These are phyloP conservation scores for Trichoderma polysporum DNA, from an alignment of 2,329 filamentous ascomycete genomes.

Conservation along the genomic window DNA sequence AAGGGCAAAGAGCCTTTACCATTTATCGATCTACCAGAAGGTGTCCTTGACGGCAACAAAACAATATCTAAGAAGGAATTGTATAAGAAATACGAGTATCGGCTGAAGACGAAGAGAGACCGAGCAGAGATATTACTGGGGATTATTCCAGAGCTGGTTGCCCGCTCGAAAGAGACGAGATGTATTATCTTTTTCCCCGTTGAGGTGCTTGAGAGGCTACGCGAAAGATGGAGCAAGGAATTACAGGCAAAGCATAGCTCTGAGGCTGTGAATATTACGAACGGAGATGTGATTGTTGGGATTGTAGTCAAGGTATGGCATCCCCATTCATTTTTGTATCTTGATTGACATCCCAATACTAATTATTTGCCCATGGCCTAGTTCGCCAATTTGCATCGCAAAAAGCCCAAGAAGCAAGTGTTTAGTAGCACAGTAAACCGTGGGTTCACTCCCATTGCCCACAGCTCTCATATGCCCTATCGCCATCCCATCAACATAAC, in stretches of 20 bases:
- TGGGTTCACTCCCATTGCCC: background rate
- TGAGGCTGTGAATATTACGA: background rate
- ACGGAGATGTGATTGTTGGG: conserved; percentile 21
- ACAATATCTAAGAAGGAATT: conserved; percentile 20
- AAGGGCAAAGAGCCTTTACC: conserved; percentile 21
- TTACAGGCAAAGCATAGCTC: conserved; percentile 11
- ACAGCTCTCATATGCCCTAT: background rate
- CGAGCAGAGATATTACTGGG: conserved; percentile 5
- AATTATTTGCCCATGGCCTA: background rate
- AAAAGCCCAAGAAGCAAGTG: conserved; percentile 20
- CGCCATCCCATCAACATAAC: background rate
- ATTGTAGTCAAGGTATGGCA: conserved; percentile 18
- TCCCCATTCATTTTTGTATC: background rate
- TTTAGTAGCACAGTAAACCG: conserved; percentile 16
- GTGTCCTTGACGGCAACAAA: conserved; percentile 17
- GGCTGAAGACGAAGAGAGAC: conserved; percentile 8
- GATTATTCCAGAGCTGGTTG: conserved; percentile 19
- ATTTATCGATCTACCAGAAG: conserved; percentile 20
- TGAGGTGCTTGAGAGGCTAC: background rate
- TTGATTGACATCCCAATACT: background rate
- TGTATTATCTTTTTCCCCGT: conserved; percentile 13
- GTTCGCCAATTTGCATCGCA: conserved; percentile 22
- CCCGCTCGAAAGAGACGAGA: conserved; percentile 15
- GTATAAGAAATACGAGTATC: conserved; percentile 12
- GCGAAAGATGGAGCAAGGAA: conserved; percentile 14